Evolutionary conservation across 73 alveolate genomes (phyloP), one percentile per base, ranked within the genome.

Genomic region (Paramecium bursaria): DNA sequence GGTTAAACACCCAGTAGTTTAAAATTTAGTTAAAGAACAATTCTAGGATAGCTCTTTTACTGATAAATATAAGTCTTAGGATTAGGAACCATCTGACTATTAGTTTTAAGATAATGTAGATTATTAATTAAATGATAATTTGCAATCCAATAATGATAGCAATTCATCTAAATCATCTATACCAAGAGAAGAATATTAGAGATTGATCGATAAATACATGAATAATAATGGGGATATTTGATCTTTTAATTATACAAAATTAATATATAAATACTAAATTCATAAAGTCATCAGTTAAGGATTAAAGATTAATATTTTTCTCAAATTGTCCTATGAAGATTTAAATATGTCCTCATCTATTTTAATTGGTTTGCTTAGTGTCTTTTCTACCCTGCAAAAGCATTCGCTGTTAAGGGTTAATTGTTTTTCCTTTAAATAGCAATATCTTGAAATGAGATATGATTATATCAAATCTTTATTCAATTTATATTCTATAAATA

Each of bases 401-500:
- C 33, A 67, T 7, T 67, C 82, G 33, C 44, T 35, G 13, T 21
- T 67, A 21, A 67, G 44, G 7, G 19, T 33, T 3, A 67, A 25
- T 14, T 67, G 4, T 33, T 67, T 3, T 42, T 67, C 82, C 21
- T 67, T 9, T 67, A 9, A 67, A 42, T 67, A 67, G 21, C 22
- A 67, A 35, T 33, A 67, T 44, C 82, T 33, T 15, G 26, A 13
- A 1, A 67, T 42, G 33, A 67, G 19, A 21, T 67, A 67, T 1
- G 60, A 35, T 35, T 67, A 19, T 6, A 67, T 57, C 14, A 42
- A 13, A 15, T 10, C n/a, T 2, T 26, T 25, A 19, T 67, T 47
- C 21, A 67, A 42, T 7, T 67, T 67, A 67, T 25, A 67, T 39
- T 67, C 82, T 33, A 57, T 53, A 17, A 67, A 67, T 67, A 67